Evolutionary conservation across 2,329 filamentous ascomycete genomes (phyloP).

Genomic region (Ilyonectria mors-panacis): DNA sequence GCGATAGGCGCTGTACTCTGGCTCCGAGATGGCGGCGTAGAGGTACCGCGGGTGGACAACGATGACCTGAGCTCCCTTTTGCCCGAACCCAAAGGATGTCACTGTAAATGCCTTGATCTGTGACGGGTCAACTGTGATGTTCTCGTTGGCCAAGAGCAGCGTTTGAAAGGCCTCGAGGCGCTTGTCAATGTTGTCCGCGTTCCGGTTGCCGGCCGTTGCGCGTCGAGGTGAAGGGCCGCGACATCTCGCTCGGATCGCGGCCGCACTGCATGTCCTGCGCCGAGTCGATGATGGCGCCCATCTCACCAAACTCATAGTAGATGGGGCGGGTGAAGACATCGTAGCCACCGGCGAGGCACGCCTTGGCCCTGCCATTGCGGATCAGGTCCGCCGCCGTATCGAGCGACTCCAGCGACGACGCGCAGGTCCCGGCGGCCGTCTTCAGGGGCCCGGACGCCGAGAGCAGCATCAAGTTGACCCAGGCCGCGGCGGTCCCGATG

Average conservation of each 20-base stretch:
- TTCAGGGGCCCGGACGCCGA: constrained; percentile 96
- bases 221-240: constrained; percentile 90
- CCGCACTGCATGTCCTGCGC: constrained; percentile 90
- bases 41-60: constrained; percentile 94
- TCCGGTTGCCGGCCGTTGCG: constrained; percentile 88
- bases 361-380: constrained; percentile 89
- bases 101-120: constrained; percentile 92
- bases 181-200: constrained; percentile 95
- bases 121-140: constrained; percentile 86
- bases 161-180: constrained; percentile 83
- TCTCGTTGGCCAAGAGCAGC: constrained; percentile 84
- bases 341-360: constrained; percentile 95
- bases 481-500: constrained; percentile 14
- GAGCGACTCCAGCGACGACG: constrained; percentile 92
- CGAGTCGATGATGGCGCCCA: constrained; percentile 96
- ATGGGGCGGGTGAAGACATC: constrained; percentile 98
- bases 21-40: constrained; percentile 71
- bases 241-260: constrained; percentile 93
- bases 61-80: constrained; percentile 94
- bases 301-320: constrained; percentile 97
- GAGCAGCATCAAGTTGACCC: constrained; percentile 90
- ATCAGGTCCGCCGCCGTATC: constrained; percentile 98
- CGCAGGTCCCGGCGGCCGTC: constrained; percentile 94
- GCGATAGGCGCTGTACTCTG: no score
- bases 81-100: constrained; percentile 95